Conservation (phyloP, 2,329 filamentous ascomycete genomes). For the Hypomyces rosellus region DNA sequence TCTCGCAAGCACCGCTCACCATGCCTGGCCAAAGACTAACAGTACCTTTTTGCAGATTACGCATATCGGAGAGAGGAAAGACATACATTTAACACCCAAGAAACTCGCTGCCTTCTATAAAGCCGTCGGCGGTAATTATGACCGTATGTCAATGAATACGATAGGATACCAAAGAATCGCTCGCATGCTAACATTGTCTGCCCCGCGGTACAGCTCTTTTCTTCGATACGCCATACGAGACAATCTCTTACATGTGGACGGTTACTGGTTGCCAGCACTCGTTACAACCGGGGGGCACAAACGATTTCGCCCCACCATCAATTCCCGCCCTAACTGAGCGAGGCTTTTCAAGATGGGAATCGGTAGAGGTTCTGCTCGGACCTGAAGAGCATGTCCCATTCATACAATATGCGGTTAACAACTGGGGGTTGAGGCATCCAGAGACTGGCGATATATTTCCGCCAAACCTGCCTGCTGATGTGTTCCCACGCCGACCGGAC, state of each 20-base stretch:
- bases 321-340: conserved; percentile 76
- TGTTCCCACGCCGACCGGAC: conserved; percentile 68
- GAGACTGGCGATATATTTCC: conserved; percentile 66
- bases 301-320: conserved; percentile 67
- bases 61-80: conserved; percentile 52
- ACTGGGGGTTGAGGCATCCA: conserved; percentile 71
- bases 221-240: conserved; percentile 62
- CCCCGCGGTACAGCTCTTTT: conserved; percentile 55
- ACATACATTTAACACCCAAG: conserved; percentile 51
- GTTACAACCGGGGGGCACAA: conserved; percentile 62
- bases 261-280: conserved; percentile 85
- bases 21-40: not conserved
- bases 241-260: conserved; percentile 88
- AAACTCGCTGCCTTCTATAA: conserved; percentile 76
- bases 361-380: conserved; percentile 78
- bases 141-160: conserved; percentile 39
- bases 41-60: conserved; percentile 36
- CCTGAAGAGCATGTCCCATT: conserved; percentile 84
- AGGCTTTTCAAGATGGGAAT: conserved; percentile 92
- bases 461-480: conserved; percentile 48
- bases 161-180: not conserved
- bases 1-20: not conserved
- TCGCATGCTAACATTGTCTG: conserved; percentile 3
- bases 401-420: conserved; percentile 69
- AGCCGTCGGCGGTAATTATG: conserved; percentile 67